These are phyloP conservation scores for Penicilliopsis zonata DNA, from an alignment of 495 filamentous ascomycete genomes.

Conservation along the genomic window DNA sequence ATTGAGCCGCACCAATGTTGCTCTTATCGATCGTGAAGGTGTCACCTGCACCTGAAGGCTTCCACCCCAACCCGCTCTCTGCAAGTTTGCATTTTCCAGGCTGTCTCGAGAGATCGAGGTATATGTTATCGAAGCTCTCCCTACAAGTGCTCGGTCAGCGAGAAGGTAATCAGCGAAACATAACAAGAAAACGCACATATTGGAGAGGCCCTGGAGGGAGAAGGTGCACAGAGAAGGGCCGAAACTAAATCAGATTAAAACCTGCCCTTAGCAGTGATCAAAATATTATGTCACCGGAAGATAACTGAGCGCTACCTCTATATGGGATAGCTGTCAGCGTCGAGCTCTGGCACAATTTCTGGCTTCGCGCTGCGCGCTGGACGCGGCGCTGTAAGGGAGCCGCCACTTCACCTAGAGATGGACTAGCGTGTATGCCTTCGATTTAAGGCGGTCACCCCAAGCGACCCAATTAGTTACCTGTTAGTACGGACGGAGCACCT, in stretches of 20 bases:
- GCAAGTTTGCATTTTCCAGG: conserved; percentile 87
- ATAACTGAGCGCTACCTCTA: too few relatives aligned
- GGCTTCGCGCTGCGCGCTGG: conserved; percentile 23
- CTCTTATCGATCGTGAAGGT: conserved; percentile 80
- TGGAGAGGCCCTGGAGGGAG: conserved; percentile 17
- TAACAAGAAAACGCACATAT: conserved; percentile 22
- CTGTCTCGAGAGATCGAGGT: conserved; percentile 85
- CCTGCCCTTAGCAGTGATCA: too few relatives aligned
- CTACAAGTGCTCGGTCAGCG: conserved; percentile 16
- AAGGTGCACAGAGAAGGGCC: not conserved
- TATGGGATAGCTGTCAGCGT: conserved; percentile 2
- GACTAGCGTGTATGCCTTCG: conserved; percentile 16
- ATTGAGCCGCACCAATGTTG: conserved; percentile 77
- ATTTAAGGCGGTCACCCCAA: too few relatives aligned
- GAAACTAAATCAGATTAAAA: too few relatives aligned
- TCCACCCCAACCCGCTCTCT: conserved; percentile 90
- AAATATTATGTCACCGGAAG: too few relatives aligned
- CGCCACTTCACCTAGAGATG: conserved; percentile 12
- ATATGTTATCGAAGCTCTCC: conserved; percentile 95
- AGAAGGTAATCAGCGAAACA: conserved; percentile 1
- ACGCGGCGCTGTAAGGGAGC: conserved; percentile 10
- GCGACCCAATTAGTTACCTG: too few relatives aligned
- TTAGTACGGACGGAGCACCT: too few relatives aligned
- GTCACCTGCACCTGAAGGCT: conserved; percentile 72
- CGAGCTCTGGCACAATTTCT: conserved; percentile 8